Conservation (phyloP, 352 stramenopile genomes). For the Sclerospora graminicola region DNA sequence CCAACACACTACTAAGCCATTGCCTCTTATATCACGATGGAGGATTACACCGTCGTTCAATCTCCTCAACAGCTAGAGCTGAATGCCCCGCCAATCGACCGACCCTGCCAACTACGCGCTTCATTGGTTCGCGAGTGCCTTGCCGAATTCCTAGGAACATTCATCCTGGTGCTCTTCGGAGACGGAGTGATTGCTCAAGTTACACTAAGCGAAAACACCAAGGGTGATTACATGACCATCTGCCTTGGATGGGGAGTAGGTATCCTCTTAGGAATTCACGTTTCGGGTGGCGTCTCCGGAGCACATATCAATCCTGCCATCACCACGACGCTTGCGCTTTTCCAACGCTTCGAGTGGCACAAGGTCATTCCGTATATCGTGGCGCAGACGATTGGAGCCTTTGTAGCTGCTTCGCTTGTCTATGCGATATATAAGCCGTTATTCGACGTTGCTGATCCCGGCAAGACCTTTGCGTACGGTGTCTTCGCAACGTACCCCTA, state of each 20-base stretch:
- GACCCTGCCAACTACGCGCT: slow-evolving; percentile 26
- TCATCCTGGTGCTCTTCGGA: slow-evolving; percentile 61
- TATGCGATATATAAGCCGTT: slow-evolving; percentile 47
- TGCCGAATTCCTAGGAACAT: slow-evolving; percentile 50
- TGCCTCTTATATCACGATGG: too few species aligned
- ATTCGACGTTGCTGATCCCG: slow-evolving; percentile 37
- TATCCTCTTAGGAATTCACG: slow-evolving; percentile 61
- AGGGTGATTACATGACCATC: slow-evolving; percentile 61
- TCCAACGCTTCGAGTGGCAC: slow-evolving; percentile 34
- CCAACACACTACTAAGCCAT: too few species aligned
- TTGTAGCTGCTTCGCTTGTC: slow-evolving; percentile 33
- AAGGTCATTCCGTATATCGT: slow-evolving; percentile 38
- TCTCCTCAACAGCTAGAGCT: too few species aligned
- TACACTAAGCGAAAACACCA: slow-evolving; percentile 33
- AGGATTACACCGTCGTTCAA: slow-evolving; percentile 19
- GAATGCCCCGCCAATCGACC: slow-evolving; percentile 10
- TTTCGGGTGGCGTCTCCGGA: slow-evolving; percentile 38
- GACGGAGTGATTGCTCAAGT: slow-evolving; percentile 55
- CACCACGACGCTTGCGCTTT: slow-evolving; percentile 40
- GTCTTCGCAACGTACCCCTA: slow-evolving; percentile 49
- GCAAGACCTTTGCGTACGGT: slow-evolving; percentile 24
- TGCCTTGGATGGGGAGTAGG: slow-evolving; percentile 64
- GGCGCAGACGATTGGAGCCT: slow-evolving; percentile 41
- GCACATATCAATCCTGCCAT: slow-evolving; percentile 62
- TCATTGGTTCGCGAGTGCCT: slow-evolving; percentile 41